Percentiles rank a stretch among this genome's conserved stretches.
Conservation (phyloP, 495 filamentous ascomycete genomes). For the Penicillium dipodomyicola region DNA sequence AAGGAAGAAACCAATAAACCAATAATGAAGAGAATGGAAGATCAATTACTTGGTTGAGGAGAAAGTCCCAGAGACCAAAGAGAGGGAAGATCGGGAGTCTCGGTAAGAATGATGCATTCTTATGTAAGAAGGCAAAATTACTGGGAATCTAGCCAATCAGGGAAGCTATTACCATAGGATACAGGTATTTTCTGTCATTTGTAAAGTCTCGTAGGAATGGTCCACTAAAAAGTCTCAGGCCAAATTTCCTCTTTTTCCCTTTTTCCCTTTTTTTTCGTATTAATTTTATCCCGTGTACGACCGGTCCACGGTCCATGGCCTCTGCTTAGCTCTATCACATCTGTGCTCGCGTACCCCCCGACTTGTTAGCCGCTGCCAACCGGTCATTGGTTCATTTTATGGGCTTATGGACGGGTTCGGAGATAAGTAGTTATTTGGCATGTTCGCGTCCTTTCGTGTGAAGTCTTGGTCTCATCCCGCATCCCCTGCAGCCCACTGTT, state of each 20-base stretch:
- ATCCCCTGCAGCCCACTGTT: background rate
- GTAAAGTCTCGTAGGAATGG: background rate
- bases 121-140: conserved; percentile 9
- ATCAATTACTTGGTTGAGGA: conserved; percentile 8
- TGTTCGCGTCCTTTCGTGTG: background rate
- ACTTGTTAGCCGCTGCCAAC: background rate
- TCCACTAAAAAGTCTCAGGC: conserved; percentile 8
- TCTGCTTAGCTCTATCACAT: conserved; percentile 2
- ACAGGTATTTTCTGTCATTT: background rate
- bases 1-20: conserved; percentile 6
- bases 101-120: conserved; percentile 14
- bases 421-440: conserved; percentile 1
- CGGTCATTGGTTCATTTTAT: conserved; percentile 2
- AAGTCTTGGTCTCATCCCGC: conserved; percentile 1
- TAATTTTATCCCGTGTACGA: conserved; percentile 13
- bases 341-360: conserved; percentile 10
- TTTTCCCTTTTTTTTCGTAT: background rate
- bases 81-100: conserved; percentile 8
- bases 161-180: background rate
- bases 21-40: conserved; percentile 10
- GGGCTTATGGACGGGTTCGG: background rate
- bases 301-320: conserved; percentile 5
- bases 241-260: background rate
- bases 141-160: background rate
- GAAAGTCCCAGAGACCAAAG: background rate